phyloP scores from a whole-genome alignment of 2,329 filamentous ascomycete species.

The Fusarium bulbicola region DNA sequence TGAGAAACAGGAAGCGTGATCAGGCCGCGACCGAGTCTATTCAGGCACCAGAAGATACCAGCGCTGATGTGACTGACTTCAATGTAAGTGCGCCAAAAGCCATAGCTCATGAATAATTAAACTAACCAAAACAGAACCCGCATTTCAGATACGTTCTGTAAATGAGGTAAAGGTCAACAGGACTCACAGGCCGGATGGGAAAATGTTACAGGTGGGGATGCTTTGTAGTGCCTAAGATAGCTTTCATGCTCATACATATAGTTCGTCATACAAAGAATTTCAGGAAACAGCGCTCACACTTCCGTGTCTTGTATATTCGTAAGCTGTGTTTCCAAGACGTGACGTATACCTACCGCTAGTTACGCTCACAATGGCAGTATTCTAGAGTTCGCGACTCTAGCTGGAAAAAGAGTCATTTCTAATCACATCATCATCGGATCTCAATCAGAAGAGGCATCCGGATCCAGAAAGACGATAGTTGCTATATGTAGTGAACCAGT shows the following conservation, averaged over 20 bases:
- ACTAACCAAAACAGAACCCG: neutral
- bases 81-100: neutral
- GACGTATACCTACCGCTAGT: too few species aligned
- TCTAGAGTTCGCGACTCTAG: too few species aligned
- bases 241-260: neutral
- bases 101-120: rapidly evolving
- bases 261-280: neutral
- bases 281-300: neutral
- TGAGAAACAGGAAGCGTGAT: neutral
- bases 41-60: neutral
- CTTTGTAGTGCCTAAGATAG: neutral
- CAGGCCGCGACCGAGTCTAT: neutral
- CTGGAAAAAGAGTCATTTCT: too few species aligned
- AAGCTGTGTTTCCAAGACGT: neutral
- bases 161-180: neutral
- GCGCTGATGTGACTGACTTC: neutral
- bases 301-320: neutral
- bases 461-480: too few species aligned
- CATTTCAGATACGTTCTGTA: neutral
- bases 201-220: rapidly evolving
- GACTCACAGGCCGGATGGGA: neutral
- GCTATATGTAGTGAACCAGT: too few species aligned
- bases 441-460: too few species aligned
- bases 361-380: too few species aligned
- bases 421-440: too few species aligned